These are phyloP conservation scores for Capronia americana DNA, from an alignment of 2,329 filamentous ascomycete genomes.

Conservation along the genomic window DNA sequence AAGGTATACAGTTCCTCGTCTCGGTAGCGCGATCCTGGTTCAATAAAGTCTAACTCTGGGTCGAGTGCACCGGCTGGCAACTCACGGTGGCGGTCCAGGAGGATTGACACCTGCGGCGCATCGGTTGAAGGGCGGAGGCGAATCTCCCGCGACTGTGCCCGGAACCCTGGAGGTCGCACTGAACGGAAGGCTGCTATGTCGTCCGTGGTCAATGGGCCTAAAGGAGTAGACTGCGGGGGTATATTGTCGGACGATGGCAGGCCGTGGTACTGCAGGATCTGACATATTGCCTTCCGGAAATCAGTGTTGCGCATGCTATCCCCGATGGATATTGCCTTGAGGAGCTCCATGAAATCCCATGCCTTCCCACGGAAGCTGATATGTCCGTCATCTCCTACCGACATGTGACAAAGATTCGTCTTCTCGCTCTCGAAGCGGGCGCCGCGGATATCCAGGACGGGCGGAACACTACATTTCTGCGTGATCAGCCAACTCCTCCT, in stretches of 20 bases:
- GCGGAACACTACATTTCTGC: not conserved
- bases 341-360: not conserved
- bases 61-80: not conserved
- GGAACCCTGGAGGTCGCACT: no score
- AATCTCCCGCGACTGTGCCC: no score
- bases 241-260: no score
- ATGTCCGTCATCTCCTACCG: not conserved
- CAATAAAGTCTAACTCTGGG: not conserved
- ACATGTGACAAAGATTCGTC: not conserved
- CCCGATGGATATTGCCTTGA: not conserved
- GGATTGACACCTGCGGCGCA: no score
- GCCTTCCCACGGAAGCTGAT: not conserved
- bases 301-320: not conserved
- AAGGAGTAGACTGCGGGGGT: no score
- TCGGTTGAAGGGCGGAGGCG: no score
- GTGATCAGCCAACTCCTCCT: constrained; percentile 1
- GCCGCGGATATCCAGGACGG: not conserved
- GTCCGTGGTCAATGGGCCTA: no score
- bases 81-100: not conserved
- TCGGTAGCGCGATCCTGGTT: not conserved
- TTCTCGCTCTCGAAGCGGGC: not conserved
- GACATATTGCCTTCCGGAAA: no score
- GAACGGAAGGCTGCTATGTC: no score
- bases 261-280: no score
- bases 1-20: not conserved